Base-by-base conservation (phyloP, 179 eudicot species). In the Spinacia oleracea region DNA sequence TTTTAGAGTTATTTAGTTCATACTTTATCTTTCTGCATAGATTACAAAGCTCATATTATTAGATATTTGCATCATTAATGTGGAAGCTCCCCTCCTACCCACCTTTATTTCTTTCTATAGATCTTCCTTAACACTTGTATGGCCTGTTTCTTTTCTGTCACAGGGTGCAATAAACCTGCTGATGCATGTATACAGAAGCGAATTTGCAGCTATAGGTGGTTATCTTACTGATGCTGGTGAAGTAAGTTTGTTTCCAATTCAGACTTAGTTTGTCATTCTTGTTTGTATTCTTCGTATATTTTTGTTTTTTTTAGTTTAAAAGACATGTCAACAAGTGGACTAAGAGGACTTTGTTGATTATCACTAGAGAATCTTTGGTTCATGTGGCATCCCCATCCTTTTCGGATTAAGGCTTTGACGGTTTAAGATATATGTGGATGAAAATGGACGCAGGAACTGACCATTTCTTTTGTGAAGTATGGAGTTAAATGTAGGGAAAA, bases 201-300 rank as follows among this genome's bases (percentile, higher is more conserved):
- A 96, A 80, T 96, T 96, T 76, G 73, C 86, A 38, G 89, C 96
- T 70, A 93, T 91, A 89, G 98, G 98, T 80, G 99, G 99, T 72
- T 96, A 96, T 85, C 97, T 96, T 82, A 96, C 97, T 38, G 99
- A 96, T 70, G 94, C 94, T 38, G 98, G 99, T 84, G 98, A 96
- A 92, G 99, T 93, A 89, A 88, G 88, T 75, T 72, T 69, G 43
- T 74, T 70, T 10, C 16, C 59, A 50, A 50, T 20, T 51, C 27
- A 51, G 42, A 72, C 35, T 46, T 70, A 20, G 9, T 69, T 34
- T 66, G 73, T 21, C 31, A 42, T 0, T 43, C 18, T 14, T 48
- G 32, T 21, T 70, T 70, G 0, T 4, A 21, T 38, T 3, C 40
- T 38, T 38, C 4, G 31, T 5, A 6, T 4, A 11, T 34, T 15